These are phyloP conservation scores for Beta corolliflora DNA, from an alignment of 179 eudicot genomes.

Conservation along the genomic window DNA sequence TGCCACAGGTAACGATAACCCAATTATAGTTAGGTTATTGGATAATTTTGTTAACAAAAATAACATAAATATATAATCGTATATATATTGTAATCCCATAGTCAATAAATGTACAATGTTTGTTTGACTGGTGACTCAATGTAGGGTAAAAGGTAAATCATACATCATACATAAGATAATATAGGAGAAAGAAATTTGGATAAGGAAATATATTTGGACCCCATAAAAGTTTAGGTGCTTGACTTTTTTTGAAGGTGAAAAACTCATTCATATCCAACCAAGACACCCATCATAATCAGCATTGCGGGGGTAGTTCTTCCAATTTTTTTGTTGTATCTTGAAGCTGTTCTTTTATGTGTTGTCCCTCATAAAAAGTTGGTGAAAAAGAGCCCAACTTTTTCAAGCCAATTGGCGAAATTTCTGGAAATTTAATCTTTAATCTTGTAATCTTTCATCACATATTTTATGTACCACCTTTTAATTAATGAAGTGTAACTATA, in stretches of 20 bases:
- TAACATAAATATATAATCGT: too few relatives aligned
- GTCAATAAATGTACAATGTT: constrained; percentile 5
- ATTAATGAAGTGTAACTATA: too few relatives aligned
- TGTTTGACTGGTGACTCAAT: not conserved
- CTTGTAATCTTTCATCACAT: constrained; percentile 8
- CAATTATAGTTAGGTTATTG: too few relatives aligned
- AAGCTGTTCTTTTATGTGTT: not conserved
- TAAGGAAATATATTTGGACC: not conserved
- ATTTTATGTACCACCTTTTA: not conserved
- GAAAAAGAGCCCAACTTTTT: constrained; percentile 3
- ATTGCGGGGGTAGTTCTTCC: not conserved
- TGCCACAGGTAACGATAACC: too few relatives aligned
- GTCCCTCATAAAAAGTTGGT: not conserved
- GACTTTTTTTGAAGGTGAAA: constrained; percentile 13
- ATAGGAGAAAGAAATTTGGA: not conserved
- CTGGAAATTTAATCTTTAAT: not conserved
- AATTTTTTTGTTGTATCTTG: constrained; percentile 5
- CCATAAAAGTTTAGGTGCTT: constrained; percentile 6
- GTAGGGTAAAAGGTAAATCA: constrained; percentile 2
- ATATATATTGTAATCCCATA: not conserved
- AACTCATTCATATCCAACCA: not conserved
- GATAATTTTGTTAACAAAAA: not conserved
- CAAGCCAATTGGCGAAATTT: not conserved
- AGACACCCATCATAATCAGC: constrained; percentile 5
- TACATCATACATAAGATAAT: not conserved